Evolutionary conservation across 352 stramenopile species (phyloP).

Genomic region (Globisporangium radiosum): DNA sequence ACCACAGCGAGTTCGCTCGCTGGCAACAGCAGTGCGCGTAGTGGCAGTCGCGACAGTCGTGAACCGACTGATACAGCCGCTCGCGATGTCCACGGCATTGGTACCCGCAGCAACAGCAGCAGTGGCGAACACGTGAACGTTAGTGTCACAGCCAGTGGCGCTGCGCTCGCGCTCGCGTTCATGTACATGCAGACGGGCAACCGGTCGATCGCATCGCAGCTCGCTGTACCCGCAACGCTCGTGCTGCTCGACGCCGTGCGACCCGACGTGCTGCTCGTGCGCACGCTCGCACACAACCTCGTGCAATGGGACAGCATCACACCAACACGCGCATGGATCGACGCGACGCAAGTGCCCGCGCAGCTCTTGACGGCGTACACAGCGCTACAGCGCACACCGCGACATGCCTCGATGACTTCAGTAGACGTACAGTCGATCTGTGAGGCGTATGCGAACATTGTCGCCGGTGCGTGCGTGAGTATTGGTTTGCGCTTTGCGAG

Average conservation of each 20-base stretch:
- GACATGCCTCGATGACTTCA: too few species aligned
- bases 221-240: conserved; percentile 92
- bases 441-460: conserved; percentile 93
- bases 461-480: conserved; percentile 93
- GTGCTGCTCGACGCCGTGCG: conserved; percentile 95
- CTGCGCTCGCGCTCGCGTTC: conserved; percentile 91
- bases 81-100: conserved; percentile 34
- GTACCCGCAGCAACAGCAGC: conserved; percentile 20
- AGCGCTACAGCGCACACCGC: conserved; percentile 10
- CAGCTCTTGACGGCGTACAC: conserved; percentile 52
- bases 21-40: conserved; percentile 13
- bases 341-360: conserved; percentile 51
- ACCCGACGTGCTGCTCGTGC: conserved; percentile 93
- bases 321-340: conserved; percentile 88
- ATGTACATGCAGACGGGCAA: conserved; percentile 96
- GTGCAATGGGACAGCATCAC: conserved; percentile 94
- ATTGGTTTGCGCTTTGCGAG: conserved; percentile 94
- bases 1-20: not conserved
- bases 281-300: conserved; percentile 91
- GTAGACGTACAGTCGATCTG: conserved; percentile 87
- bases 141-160: conserved; percentile 92
- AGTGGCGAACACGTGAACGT: conserved; percentile 91
- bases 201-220: conserved; percentile 67
- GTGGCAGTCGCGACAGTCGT: too few species aligned
- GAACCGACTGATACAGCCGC: conserved; percentile 43